phyloP scores from a whole-genome alignment of 257 asterid species.

The Ocimum tenuiflorum region DNA sequence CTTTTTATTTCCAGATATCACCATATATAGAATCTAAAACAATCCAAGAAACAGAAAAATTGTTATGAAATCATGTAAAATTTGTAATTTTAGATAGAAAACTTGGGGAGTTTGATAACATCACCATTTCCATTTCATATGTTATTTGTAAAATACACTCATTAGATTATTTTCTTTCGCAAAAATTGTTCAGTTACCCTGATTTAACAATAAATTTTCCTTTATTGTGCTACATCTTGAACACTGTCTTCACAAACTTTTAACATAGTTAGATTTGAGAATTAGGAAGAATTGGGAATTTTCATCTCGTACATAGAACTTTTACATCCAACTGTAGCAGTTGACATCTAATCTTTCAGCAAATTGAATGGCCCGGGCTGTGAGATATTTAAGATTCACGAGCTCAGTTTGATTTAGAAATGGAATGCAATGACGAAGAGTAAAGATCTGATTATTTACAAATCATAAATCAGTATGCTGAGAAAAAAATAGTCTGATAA shows the following conservation, averaged over 20 bases:
- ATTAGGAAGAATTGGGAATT: too few relatives aligned
- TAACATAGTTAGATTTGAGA: too few relatives aligned
- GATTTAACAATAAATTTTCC: neutral
- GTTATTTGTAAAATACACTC: neutral
- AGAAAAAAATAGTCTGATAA: neutral
- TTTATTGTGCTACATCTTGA: neutral
- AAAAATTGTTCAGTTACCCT: neutral
- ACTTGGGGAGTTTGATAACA: neutral
- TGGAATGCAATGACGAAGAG: neutral
- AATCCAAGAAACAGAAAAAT: neutral
- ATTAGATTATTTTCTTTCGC: neutral
- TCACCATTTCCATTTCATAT: neutral
- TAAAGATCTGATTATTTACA: neutral
- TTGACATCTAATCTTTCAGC: too few relatives aligned
- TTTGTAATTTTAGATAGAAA: neutral
- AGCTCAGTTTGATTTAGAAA: slow-evolving; percentile 11
- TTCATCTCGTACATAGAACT: too few relatives aligned
- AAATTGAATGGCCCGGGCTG: slow-evolving; percentile 5
- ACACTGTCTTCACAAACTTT: too few relatives aligned
- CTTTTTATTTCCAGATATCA: slow-evolving; percentile 1
- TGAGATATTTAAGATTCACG: neutral
- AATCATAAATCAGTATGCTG: slow-evolving; percentile 2
- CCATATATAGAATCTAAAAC: neutral
- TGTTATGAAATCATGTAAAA: neutral
- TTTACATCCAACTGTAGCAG: too few relatives aligned